Base-by-base conservation (phyloP, 495 filamentous ascomycete species). In the Penicillium dipodomyicola region DNA sequence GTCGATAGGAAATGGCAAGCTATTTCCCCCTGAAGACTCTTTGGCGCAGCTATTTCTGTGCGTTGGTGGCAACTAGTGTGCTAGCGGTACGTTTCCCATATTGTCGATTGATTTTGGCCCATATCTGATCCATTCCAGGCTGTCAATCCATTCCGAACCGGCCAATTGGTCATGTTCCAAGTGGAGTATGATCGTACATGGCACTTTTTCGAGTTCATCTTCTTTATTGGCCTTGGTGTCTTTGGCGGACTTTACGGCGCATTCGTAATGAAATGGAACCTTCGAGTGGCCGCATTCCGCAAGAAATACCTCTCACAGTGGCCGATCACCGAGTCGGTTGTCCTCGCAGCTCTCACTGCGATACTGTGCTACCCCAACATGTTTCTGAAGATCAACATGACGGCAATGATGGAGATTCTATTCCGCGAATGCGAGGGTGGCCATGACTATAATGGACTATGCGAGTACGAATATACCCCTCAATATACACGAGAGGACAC, bases 101-200 rank as follows among this genome's bases (percentile, higher is more conserved):
- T 48, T 4, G 5, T 46, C 15, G 1, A 50, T 35, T 5, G 19
- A 19, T n/a, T 4, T n/a, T 29, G 33, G 29, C 0, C 23, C 14
- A 9, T 32, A 25, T 23, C 60, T 60, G n/a, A 59, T 64, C 44
- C 51, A 67, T 23, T 60, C 10, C 45, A 78, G 72, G 90, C 89
- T 35, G 95, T 98, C 89, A 98, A 98, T 64, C 94, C 94, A 32
- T 98, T 98, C 69, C 79, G 94, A 52, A 98, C 94, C 2, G 94
- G 94, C n/a, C 95, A 97, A 64, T 81, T 98, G 39, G 94, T 98
- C 81, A 98, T 98, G 94, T 98, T 98, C 74, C 91, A 96, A 67
- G 94, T 98, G 62, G 83, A 83, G 63, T 98, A 98, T 67, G 95
- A 98, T 72, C 88, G 95, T 19, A 86, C 86, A 4, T 98, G 94